Evolutionary conservation across 2,329 filamentous ascomycete genomes (phyloP).

Genomic region (Scortechinia acanthostroma): DNA sequence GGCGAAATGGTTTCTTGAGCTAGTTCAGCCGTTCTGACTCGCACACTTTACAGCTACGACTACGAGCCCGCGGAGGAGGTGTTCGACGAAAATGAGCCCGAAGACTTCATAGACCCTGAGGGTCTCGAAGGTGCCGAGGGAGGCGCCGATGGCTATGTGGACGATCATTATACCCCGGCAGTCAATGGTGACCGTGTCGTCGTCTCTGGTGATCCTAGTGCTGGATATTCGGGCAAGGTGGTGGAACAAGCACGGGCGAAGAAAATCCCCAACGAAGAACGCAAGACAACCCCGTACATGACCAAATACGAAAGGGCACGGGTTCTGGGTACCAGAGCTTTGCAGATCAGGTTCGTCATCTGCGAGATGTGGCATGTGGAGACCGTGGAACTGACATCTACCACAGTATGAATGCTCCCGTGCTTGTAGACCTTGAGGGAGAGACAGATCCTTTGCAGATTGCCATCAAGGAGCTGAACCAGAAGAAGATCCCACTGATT

Average conservation of each 20-base stretch:
- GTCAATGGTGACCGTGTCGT: conserved; percentile 46
- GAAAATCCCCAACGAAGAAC: conserved; percentile 81
- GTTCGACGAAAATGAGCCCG: conserved; percentile 40
- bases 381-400: not conserved
- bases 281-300: conserved; percentile 95
- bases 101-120: conserved; percentile 32
- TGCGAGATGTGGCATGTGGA: not conserved
- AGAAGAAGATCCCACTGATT: conserved; percentile 97
- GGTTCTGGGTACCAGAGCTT: conserved; percentile 82
- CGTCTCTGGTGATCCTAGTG: conserved; percentile 53
- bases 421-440: conserved; percentile 91
- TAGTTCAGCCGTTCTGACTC: not conserved
- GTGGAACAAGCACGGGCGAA: conserved; percentile 62
- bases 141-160: conserved; percentile 35
- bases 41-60: conserved; percentile 9
- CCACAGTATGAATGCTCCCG: conserved; percentile 86
- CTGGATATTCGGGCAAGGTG: conserved; percentile 42
- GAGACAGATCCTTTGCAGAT: conserved; percentile 97
- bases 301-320: conserved; percentile 96
- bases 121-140: conserved; percentile 33
- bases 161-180: not conserved
- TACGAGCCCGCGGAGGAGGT: conserved; percentile 44
- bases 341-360: conserved; percentile 79
- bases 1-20: too few species aligned
- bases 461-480: conserved; percentile 89